A percentile compares a stretch with the other conserved stretches of the same genome.
These are phyloP conservation scores for Quercus engelmannii DNA, from an alignment of 306 rosid species.

Conservation along the genomic window DNA sequence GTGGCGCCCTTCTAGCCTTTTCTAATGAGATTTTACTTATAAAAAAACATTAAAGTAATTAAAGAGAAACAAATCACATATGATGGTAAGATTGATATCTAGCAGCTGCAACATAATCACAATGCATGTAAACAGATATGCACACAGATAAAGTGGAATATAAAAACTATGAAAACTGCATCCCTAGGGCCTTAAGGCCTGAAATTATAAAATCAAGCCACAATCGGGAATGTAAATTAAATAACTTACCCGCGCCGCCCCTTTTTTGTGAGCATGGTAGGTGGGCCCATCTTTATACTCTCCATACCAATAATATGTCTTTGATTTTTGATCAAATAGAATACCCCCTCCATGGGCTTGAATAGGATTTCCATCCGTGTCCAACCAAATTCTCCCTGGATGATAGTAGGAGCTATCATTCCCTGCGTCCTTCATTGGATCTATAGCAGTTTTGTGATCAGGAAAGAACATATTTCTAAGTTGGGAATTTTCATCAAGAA, in stretches of 20 bases:
- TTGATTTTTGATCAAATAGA: constrained; percentile 58
- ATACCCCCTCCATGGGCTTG: constrained; percentile 99
- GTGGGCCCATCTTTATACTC: constrained; percentile 96
- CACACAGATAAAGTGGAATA: neutral
- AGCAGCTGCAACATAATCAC: neutral
- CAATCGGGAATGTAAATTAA: constrained; percentile 1
- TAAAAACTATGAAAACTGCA: neutral
- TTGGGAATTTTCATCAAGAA: constrained; percentile 91
- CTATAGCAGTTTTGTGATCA: constrained; percentile 47
- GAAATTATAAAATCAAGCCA: constrained; percentile 6
- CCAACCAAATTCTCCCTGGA: constrained; percentile 95
- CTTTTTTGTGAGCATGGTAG: constrained; percentile 81
- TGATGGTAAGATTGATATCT: neutral
- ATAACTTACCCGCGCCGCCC: constrained; percentile 81
- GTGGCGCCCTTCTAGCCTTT: no score
- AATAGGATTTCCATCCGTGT: constrained; percentile 84
- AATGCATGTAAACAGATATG: neutral
- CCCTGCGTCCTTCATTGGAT: constrained; percentile 50
- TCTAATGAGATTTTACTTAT: no score
- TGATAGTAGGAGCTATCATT: constrained; percentile 63
- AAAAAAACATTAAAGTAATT: neutral
- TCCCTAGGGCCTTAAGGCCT: constrained; percentile 16
- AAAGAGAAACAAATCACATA: neutral
- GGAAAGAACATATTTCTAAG: constrained; percentile 81
- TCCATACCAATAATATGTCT: constrained; percentile 95